Conservation (phyloP, 1,139 yeast genomes). For the Geotrichum histeridarum region DNA sequence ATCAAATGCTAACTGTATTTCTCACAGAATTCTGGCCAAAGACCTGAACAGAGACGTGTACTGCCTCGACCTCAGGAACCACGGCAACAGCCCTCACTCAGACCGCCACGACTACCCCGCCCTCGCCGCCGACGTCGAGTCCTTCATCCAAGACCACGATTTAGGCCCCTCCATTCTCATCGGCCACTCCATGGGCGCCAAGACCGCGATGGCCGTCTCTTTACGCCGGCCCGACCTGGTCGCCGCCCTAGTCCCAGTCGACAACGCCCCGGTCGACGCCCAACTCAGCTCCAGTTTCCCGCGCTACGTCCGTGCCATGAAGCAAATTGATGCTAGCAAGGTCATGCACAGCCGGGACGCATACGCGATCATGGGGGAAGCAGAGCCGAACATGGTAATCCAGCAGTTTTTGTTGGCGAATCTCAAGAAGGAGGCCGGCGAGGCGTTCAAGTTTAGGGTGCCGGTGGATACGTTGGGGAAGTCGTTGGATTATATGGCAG, state of each 20-base stretch:
- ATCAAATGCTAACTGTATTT: neutral
- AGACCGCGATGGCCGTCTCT: conserved; percentile 83
- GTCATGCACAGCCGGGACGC: conserved; percentile 60
- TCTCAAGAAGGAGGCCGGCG: conserved; percentile 43
- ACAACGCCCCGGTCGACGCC: conserved; percentile 78
- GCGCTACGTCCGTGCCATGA: conserved; percentile 60
- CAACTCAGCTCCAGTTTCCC: conserved; percentile 57
- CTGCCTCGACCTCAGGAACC: conserved; percentile 80
- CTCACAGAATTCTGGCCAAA: conserved; percentile 32
- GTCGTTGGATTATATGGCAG: conserved; percentile 60
- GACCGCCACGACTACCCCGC: conserved; percentile 70
- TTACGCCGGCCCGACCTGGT: conserved; percentile 63
- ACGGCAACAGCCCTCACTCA: conserved; percentile 82
- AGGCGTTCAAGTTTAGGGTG: conserved; percentile 43
- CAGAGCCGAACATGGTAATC: conserved; percentile 44
- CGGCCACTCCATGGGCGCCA: conserved; percentile 98
- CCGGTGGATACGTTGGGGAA: conserved; percentile 67
- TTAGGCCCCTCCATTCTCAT: conserved; percentile 58
- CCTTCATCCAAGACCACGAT: conserved; percentile 50
- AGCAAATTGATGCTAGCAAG: conserved; percentile 43
- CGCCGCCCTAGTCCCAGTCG: conserved; percentile 68
- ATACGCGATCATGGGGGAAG: conserved; percentile 52
- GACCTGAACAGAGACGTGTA: conserved; percentile 45
- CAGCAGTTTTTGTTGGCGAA: conserved; percentile 78
- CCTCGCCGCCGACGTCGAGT: conserved; percentile 78